phyloP scores from a whole-genome alignment of 768 basidiomycete species.

The Jaapia argillacea region DNA sequence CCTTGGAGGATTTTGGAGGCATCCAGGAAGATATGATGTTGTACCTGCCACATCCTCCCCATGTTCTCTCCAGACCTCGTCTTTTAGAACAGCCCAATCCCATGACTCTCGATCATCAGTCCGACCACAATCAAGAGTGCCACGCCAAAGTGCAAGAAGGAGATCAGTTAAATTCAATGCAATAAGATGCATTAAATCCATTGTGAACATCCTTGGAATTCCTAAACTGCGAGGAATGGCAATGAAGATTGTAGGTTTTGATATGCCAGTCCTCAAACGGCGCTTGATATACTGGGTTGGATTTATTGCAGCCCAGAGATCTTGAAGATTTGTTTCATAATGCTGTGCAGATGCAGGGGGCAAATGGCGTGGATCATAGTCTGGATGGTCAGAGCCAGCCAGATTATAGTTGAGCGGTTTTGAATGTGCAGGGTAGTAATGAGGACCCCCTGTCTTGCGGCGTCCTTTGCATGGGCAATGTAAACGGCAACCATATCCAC shows the following conservation, averaged over 20 bases:
- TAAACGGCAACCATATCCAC: constrained; percentile 23
- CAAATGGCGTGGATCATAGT: constrained; percentile 14
- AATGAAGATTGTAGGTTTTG: constrained; percentile 24
- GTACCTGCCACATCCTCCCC: constrained; percentile 8
- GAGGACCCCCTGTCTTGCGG: constrained; percentile 12
- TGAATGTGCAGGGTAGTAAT: constrained; percentile 24
- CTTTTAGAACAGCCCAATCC: constrained; percentile 20
- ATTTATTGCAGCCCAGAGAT: constrained; percentile 13
- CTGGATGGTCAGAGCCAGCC: constrained; percentile 17
- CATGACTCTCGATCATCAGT: constrained; percentile 15
- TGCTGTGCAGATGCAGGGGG: background rate
- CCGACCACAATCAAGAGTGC: constrained; percentile 14
- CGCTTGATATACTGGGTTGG: constrained; percentile 14
- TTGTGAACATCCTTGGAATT: constrained; percentile 20
- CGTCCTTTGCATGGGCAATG: constrained; percentile 22
- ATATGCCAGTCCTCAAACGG: constrained; percentile 22
- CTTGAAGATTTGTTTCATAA: constrained; percentile 12
- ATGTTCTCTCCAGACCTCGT: constrained; percentile 11
- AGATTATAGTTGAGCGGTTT: constrained; percentile 16
- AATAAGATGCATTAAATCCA: constrained; percentile 30
- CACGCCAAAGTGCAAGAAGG: constrained; percentile 22
- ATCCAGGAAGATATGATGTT: constrained; percentile 8
- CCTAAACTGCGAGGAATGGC: constrained; percentile 16
- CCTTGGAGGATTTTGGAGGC: constrained; percentile 12
- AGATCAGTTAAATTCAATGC: constrained; percentile 28